Percentiles rank a stretch among this genome's conserved stretches.
Evolutionary conservation across 768 basidiomycete genomes (phyloP).

Genomic region (Russula sp.): DNA sequence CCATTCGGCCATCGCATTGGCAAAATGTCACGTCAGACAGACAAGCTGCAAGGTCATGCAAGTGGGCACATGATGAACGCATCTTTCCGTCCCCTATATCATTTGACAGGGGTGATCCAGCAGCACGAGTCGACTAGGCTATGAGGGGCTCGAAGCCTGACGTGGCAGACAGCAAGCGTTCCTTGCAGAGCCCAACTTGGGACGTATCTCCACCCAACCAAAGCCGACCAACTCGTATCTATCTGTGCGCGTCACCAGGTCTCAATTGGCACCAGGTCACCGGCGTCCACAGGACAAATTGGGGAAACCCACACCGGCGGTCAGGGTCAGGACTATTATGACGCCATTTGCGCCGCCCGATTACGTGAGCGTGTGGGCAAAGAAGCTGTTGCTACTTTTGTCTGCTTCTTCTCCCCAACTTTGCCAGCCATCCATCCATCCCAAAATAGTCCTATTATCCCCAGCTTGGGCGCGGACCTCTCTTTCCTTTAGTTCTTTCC

Average conservation of each 20-base stretch:
- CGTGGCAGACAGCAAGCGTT: neutral
- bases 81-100: too few relatives aligned
- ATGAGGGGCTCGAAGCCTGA: neutral
- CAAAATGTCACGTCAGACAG: neutral
- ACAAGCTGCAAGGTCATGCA: neutral
- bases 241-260: too few relatives aligned
- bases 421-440: neutral
- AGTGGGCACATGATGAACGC: neutral
- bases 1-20: neutral
- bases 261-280: too few relatives aligned
- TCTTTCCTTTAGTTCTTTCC: neutral
- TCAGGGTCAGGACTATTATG: too few relatives aligned
- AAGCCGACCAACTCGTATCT: neutral
- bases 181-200: neutral
- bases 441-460: neutral
- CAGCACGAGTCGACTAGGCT: neutral
- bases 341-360: too few relatives aligned
- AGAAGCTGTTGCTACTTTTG: too few relatives aligned
- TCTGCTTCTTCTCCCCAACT: too few relatives aligned
- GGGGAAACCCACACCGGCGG: too few relatives aligned
- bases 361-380: too few relatives aligned
- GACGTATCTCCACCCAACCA: neutral
- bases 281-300: too few relatives aligned
- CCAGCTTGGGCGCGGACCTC: neutral
- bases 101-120: neutral